Conservation (phyloP, 768 basidiomycete species). For the Termitomyces sp. region DNA sequence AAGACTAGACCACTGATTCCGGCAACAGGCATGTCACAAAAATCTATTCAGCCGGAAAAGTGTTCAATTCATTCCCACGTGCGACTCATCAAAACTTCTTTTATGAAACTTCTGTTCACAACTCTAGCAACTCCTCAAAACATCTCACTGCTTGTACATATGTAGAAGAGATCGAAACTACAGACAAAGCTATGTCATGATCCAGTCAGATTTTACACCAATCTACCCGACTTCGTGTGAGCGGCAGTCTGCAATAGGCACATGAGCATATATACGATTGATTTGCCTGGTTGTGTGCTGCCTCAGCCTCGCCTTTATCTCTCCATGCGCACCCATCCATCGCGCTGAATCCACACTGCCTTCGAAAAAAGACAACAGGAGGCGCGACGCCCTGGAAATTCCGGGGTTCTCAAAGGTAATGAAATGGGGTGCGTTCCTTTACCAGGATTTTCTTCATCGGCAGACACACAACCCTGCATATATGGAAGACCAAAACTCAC, state of each 20-base stretch:
- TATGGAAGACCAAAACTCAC: constrained; percentile 16
- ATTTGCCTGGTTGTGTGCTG: constrained; percentile 7
- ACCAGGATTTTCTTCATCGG: constrained; percentile 85
- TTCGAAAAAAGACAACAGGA: constrained; percentile 13
- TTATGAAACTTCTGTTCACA: background rate
- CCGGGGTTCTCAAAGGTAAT: constrained; percentile 26
- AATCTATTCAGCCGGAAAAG: constrained; percentile 13
- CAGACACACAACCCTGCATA: constrained; percentile 19
- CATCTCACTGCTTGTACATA: background rate
- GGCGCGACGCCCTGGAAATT: constrained; percentile 22
- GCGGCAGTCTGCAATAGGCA: background rate
- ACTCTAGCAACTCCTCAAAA: background rate
- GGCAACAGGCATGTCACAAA: constrained; percentile 12
- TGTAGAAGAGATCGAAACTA: no score
- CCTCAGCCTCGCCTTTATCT: constrained; percentile 90
- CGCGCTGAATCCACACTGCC: constrained; percentile 19
- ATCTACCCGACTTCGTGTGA: background rate
- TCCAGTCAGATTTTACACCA: background rate
- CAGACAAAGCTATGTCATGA: no score
- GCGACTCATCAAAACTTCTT: constrained; percentile 4
- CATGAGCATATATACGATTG: background rate
- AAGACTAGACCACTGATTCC: constrained; percentile 7
- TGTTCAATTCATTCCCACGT: constrained; percentile 9
- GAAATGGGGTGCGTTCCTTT: constrained; percentile 73
- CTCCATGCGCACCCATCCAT: constrained; percentile 67